Percentiles rank a stretch among this genome's conserved stretches.
Evolutionary conservation across 2,329 filamentous ascomycete species (phyloP).

Genomic region (Claviceps maximensis): DNA sequence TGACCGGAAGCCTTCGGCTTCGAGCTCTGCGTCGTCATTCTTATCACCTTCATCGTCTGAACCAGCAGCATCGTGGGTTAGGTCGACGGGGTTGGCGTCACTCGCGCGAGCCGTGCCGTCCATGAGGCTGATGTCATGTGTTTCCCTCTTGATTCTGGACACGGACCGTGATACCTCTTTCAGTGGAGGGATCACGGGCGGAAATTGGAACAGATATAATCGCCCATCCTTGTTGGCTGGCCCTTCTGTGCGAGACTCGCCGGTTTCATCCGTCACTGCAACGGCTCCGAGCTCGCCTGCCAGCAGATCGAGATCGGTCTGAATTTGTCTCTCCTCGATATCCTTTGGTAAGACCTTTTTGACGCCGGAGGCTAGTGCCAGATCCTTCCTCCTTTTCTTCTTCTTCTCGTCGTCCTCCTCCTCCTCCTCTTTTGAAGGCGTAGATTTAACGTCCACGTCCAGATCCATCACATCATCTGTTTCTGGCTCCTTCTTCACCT

Average conservation of each 20-base stretch:
- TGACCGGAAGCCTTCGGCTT: constrained; percentile 22
- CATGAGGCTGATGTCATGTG: constrained; percentile 25
- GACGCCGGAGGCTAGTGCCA: constrained; percentile 8
- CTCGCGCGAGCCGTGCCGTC: constrained; percentile 11
- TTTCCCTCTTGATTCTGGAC: constrained; percentile 29
- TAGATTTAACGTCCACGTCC: constrained; percentile 18
- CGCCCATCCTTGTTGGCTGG: constrained; percentile 36
- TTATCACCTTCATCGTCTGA: background rate
- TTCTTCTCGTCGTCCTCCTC: constrained; percentile 11
- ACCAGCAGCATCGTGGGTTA: constrained; percentile 21
- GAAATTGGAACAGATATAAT: constrained; percentile 52
- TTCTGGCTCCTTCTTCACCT: constrained; percentile 32
- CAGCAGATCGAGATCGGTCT: constrained; percentile 28
- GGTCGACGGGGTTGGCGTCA: constrained; percentile 22
- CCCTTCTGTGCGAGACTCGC: constrained; percentile 15
- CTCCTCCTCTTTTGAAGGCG: constrained; percentile 8
- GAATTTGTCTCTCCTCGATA: constrained; percentile 25
- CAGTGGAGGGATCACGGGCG: constrained; percentile 47
- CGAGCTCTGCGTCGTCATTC: constrained; percentile 18
- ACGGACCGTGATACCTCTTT: constrained; percentile 16
- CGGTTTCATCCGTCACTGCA: constrained; percentile 18
- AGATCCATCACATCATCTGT: constrained; percentile 29
- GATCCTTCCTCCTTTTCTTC: constrained; percentile 9
- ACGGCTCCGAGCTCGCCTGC: constrained; percentile 29
- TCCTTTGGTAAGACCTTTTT: constrained; percentile 19